Percentiles rank a stretch among this genome's conserved stretches.
phyloP scores from a whole-genome alignment of 352 stramenopile species.

The Phytophthora pistaciae region DNA sequence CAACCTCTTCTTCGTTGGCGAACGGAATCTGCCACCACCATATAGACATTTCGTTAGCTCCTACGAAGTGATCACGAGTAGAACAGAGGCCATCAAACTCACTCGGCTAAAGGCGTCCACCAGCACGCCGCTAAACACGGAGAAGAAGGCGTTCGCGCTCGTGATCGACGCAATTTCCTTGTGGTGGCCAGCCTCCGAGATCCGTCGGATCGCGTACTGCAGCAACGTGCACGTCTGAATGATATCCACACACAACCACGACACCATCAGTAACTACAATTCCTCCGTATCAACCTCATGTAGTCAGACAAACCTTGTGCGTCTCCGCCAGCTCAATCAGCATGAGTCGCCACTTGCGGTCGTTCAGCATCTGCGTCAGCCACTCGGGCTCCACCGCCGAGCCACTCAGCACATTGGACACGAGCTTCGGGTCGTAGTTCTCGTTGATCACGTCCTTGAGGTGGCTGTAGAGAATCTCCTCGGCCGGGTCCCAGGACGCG shows the following conservation, averaged over 20 bases:
- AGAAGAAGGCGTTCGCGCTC: conserved; percentile 87
- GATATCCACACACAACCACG: conserved; percentile 10
- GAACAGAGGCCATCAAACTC: conserved; percentile 8
- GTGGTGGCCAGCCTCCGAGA: conserved; percentile 88
- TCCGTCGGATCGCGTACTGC: conserved; percentile 88
- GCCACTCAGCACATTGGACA: conserved; percentile 87
- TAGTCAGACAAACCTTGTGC: conserved; percentile 70
- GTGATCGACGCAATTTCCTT: conserved; percentile 90
- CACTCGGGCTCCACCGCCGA: conserved; percentile 81
- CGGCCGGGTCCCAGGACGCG: conserved; percentile 76
- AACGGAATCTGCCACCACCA: conserved; percentile 72
- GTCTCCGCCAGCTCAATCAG: conserved; percentile 88
- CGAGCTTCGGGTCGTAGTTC: conserved; percentile 87
- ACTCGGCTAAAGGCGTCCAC: conserved; percentile 82
- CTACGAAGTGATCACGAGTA: neutral
- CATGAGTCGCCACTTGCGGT: conserved; percentile 87
- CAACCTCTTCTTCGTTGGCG: conserved; percentile 79
- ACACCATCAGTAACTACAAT: conserved; percentile 8
- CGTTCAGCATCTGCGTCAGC: conserved; percentile 85
- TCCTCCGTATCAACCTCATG: neutral
- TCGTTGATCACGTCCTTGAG: conserved; percentile 82
- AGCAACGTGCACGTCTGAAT: conserved; percentile 79
- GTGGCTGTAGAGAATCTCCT: conserved; percentile 83
- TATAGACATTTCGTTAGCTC: neutral
- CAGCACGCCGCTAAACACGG: conserved; percentile 86